A percentile compares a stretch with the other conserved stretches of the same genome.
phyloP scores from a whole-genome alignment of 768 basidiomycete genomes.

The Tylopilus balloui region DNA sequence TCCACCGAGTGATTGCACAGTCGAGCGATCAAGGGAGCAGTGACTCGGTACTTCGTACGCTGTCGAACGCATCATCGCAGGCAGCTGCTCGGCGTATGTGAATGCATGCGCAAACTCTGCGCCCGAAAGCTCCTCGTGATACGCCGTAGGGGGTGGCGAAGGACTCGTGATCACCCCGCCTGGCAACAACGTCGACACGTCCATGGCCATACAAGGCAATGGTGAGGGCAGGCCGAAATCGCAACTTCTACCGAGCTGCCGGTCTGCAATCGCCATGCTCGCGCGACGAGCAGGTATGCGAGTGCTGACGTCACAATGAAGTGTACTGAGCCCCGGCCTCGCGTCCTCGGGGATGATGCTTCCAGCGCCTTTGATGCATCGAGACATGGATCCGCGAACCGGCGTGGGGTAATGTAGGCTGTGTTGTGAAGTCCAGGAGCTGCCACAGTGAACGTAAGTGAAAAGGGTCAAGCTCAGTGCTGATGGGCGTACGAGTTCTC shows the following conservation, averaged over 20 bases:
- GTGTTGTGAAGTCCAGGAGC: conserved; percentile 22
- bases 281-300: conserved; percentile 13
- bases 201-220: conserved; percentile 13
- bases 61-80: conserved; percentile 13
- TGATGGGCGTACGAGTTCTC: conserved; percentile 23
- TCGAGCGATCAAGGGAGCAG: conserved; percentile 14
- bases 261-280: conserved; percentile 14
- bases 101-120: conserved; percentile 15
- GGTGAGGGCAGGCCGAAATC: conserved; percentile 11
- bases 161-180: conserved; percentile 16
- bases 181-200: conserved; percentile 11
- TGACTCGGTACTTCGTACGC: conserved; percentile 10
- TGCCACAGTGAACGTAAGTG: conserved; percentile 27
- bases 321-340: conserved; percentile 17
- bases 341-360: conserved; percentile 24
- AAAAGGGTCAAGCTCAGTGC: conserved; percentile 7
- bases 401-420: conserved; percentile 27
- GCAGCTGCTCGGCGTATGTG: conserved; percentile 12
- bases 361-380: conserved; percentile 7
- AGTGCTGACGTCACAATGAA: conserved; percentile 22
- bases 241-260: conserved; percentile 5
- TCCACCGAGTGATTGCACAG: conserved; percentile 17
- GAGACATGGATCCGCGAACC: conserved; percentile 18
- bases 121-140: conserved; percentile 22
- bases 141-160: conserved; percentile 21